Evolutionary conservation across 2,329 filamentous ascomycete species (phyloP), one percentile per base, ranked within the genome.

Genomic region (Stagonosporopsis vannaccii): DNA sequence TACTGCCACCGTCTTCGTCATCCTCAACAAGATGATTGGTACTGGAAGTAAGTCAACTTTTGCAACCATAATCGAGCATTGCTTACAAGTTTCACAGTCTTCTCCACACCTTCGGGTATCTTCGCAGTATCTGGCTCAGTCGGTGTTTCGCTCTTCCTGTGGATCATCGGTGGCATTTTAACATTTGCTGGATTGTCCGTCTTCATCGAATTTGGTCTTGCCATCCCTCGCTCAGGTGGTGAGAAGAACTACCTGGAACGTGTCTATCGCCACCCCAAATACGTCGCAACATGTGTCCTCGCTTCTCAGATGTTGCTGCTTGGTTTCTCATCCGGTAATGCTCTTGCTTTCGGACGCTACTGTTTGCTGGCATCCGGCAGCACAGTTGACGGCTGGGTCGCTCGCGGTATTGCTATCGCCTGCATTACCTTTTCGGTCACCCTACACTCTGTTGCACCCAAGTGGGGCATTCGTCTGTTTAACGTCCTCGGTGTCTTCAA

Each of bases 231-330:
- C 32, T 86, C 84, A 13, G 86, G 86, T 13, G 86, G 86, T 19
- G 85, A 88, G 60, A 88, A 88, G 78, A 86, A 87, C 69, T 88
- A 88, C 66, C 82, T 88, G 13, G 86, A 88, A 65, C 79, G 83
- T n/a, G 83, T 85, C 15, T 88, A 87, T 73, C 79, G 80, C 2
- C 81, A 78, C 20, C 86, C 86, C 0, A 82, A 80, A 53, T 86
- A 86, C 69, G 71, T 88, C 1, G 81, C 85, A 0, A 86, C 84
- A 0, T 85, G 83, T 58, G 80, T 88, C 2, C 77, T 88, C 30
- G 84, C 85, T 3, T 77, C 84, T 1, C 85, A 87, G 69, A 86
- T 87, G 82, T 78, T 87, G 41, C 75, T 87, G 0, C 80, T 88
- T 1, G 85, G 85, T 0, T 87, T 87, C 67, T 86, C 85, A 0